phyloP scores from a whole-genome alignment of 495 filamentous ascomycete species.

The Penicillium coffeae region DNA sequence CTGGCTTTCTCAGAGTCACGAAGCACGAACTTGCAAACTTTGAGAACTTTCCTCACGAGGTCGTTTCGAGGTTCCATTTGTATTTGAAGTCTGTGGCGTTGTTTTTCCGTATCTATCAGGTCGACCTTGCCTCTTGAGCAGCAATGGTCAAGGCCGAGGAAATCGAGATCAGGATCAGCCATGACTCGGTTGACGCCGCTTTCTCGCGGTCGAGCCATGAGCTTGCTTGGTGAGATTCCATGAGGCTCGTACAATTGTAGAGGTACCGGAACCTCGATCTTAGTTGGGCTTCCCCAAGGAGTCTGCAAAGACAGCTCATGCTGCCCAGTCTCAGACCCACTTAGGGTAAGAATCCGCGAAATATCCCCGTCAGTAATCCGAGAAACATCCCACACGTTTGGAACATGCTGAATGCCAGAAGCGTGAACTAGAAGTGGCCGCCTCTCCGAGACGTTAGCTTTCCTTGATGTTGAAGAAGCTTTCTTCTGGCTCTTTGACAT shows the following conservation, averaged over 20 bases:
- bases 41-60: constrained; percentile 56
- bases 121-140: constrained; percentile 56
- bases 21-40: constrained; percentile 59
- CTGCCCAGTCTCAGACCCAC: constrained; percentile 56
- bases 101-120: constrained; percentile 56
- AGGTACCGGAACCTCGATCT: constrained; percentile 50
- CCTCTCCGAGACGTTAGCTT: constrained; percentile 23
- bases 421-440: constrained; percentile 39
- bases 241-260: constrained; percentile 44
- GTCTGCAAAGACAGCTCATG: constrained; percentile 68
- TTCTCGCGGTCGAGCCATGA: constrained; percentile 38
- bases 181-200: constrained; percentile 51
- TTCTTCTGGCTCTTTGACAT: constrained; percentile 27
- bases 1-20: constrained; percentile 52
- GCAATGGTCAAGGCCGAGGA: constrained; percentile 42
- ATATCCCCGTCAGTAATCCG: constrained; percentile 65
- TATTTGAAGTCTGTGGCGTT: constrained; percentile 62
- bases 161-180: constrained; percentile 43
- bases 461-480: constrained; percentile 19
- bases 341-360: constrained; percentile 66
- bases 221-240: constrained; percentile 31
- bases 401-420: constrained; percentile 35
- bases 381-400: constrained; percentile 68
- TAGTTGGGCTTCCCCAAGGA: constrained; percentile 64
- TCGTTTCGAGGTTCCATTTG: constrained; percentile 61